Conservation (phyloP, 2,329 filamentous ascomycete genomes). For the Kalaharituber pfeilii region DNA sequence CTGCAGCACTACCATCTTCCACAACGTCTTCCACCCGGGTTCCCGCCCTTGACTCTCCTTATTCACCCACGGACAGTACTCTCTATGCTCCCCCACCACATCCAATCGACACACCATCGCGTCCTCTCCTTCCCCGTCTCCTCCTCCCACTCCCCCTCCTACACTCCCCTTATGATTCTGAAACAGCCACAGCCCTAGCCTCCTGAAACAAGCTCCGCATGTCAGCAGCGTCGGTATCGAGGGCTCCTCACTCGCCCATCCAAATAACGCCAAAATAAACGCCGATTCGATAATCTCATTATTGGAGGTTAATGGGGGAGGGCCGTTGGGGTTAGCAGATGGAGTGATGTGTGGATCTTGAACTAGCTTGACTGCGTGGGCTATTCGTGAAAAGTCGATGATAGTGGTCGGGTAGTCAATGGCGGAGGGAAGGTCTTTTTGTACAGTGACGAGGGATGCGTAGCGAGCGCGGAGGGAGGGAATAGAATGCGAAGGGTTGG, state of each 20-base stretch:
- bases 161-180: constrained; percentile 46
- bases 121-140: constrained; percentile 33
- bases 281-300: constrained; percentile 40
- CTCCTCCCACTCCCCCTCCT: constrained; percentile 31
- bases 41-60: constrained; percentile 37
- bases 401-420: constrained; percentile 41
- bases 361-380: constrained; percentile 40
- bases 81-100: constrained; percentile 54
- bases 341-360: constrained; percentile 26
- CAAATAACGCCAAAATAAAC: constrained; percentile 51
- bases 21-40: constrained; percentile 32
- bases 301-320: background rate
- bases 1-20: constrained; percentile 29
- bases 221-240: constrained; percentile 54
- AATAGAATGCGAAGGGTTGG: constrained; percentile 26
- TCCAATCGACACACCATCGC: constrained; percentile 51
- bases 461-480: constrained; percentile 29
- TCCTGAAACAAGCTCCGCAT: constrained; percentile 72
- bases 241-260: constrained; percentile 49
- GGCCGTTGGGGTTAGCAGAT: constrained; percentile 14
- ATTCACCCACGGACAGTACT: constrained; percentile 70
- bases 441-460: constrained; percentile 26
- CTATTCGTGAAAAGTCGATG: constrained; percentile 40
- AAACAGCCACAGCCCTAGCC: constrained; percentile 89
- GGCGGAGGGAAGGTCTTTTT: constrained; percentile 36